Percentiles rank a stretch among this genome's conserved stretches.
Conservation (phyloP, 805 yeast species). For the Cyberlindnera galapagoensis region DNA sequence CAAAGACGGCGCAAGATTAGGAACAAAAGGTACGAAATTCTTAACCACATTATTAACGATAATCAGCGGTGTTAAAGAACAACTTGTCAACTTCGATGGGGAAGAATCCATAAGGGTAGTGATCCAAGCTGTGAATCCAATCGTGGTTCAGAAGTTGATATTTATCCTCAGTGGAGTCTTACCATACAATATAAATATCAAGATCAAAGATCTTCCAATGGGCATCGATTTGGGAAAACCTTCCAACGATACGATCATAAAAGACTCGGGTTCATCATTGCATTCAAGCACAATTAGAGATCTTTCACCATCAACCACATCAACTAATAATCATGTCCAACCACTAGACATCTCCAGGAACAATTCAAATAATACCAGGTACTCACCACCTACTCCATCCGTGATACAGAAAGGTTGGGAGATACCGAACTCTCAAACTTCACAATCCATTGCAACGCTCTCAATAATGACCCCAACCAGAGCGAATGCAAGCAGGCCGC, state of each 20-base stretch:
- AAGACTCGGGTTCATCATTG: no score
- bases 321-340: no score
- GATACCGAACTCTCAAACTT: slow-evolving; percentile 29
- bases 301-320: no score
- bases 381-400: slow-evolving; percentile 21
- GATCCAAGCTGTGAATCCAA: slow-evolving; percentile 52
- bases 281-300: no score
- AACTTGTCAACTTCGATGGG: slow-evolving; percentile 8
- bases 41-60: slow-evolving; percentile 17
- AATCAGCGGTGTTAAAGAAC: slow-evolving; percentile 11
- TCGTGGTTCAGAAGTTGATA: slow-evolving; percentile 51
- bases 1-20: slow-evolving; percentile 32
- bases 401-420: slow-evolving; percentile 33
- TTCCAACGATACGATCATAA: no score
- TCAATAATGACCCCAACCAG: slow-evolving; percentile 26
- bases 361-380: neutral
- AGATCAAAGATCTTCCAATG: slow-evolving; percentile 7
- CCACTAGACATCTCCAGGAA: no score
- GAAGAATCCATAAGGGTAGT: slow-evolving; percentile 41
- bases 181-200: slow-evolving; percentile 27
- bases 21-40: slow-evolving; percentile 19
- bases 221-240: neutral
- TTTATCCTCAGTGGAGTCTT: slow-evolving; percentile 47
- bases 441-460: slow-evolving; percentile 20
- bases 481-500: slow-evolving; percentile 28